Evolutionary conservation across 768 basidiomycete genomes (phyloP).

Genomic region (Amanita rubescens): DNA sequence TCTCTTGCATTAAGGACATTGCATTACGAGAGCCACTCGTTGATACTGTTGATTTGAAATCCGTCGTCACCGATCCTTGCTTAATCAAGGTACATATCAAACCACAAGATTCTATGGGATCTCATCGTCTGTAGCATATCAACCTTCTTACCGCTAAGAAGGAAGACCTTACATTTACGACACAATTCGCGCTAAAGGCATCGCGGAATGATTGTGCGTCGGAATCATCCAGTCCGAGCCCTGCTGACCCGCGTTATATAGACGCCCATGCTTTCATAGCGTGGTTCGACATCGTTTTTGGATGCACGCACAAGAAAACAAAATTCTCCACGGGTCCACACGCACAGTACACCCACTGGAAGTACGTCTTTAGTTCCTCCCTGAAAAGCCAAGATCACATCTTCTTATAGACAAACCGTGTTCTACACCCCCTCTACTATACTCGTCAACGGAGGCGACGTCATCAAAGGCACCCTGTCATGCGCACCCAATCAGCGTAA

Average conservation of each 20-base stretch:
- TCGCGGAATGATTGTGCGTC: slow-evolving; percentile 90
- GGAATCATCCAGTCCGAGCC: background rate
- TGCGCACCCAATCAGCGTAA: slow-evolving; percentile 91
- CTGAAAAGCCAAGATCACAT: background rate
- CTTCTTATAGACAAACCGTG: slow-evolving; percentile 75
- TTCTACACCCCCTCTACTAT: slow-evolving; percentile 89
- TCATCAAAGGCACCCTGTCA: slow-evolving; percentile 60
- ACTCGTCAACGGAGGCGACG: slow-evolving; percentile 62
- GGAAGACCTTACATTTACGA: slow-evolving; percentile 85
- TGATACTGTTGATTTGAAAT: slow-evolving; percentile 96
- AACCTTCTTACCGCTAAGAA: slow-evolving; percentile 88
- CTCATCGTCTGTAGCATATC: slow-evolving; percentile 53
- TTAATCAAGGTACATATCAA: slow-evolving; percentile 61
- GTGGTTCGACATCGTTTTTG: slow-evolving; percentile 98
- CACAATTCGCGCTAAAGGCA: slow-evolving; percentile 70
- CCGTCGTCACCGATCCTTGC: slow-evolving; percentile 91
- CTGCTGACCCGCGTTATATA: slow-evolving; percentile 22
- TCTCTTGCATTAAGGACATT: slow-evolving; percentile 98
- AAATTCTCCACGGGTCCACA: slow-evolving; percentile 97
- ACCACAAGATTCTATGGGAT: background rate
- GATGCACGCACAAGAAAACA: slow-evolving; percentile 92
- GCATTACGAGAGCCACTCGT: slow-evolving; percentile 94
- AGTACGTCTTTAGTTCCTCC: slow-evolving; percentile 45
- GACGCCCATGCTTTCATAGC: slow-evolving; percentile 97
- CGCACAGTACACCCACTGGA: slow-evolving; percentile 94